These are phyloP conservation scores for Coemansia sp. DNA, from an alignment of 192 early-diverging fungal species.

Conservation along the genomic window DNA sequence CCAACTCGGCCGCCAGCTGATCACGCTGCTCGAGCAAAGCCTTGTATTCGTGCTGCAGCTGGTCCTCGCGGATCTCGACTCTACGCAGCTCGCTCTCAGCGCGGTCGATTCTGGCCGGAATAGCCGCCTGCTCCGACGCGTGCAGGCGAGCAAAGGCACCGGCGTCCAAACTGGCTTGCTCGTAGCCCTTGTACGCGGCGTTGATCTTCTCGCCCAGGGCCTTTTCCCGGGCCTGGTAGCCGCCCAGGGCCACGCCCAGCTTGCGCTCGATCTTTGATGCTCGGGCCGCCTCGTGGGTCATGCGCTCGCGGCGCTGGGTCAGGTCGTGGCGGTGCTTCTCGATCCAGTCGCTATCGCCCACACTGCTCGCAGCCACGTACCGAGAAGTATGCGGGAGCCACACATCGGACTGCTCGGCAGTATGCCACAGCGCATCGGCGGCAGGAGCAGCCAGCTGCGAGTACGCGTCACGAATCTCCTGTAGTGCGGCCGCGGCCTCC, in stretches of 20 bases:
- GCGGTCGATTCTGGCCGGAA: constrained; percentile 52
- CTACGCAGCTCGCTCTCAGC: constrained; percentile 42
- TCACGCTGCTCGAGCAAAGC: constrained; percentile 48
- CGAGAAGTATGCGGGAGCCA: constrained; percentile 21
- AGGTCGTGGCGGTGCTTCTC: constrained; percentile 27
- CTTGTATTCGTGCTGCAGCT: constrained; percentile 64
- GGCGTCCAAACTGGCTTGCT: constrained; percentile 54
- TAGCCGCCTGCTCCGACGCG: constrained; percentile 54
- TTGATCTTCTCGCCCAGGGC: constrained; percentile 58
- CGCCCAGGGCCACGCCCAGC: constrained; percentile 70
- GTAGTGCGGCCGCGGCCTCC: constrained; percentile 35
- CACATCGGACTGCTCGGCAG: constrained; percentile 7
- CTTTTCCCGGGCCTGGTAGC: constrained; percentile 69
- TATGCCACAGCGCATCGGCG: constrained; percentile 24
- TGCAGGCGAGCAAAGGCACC: constrained; percentile 56
- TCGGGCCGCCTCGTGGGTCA: constrained; percentile 66
- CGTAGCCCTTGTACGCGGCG: constrained; percentile 53
- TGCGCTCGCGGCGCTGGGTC: constrained; percentile 51
- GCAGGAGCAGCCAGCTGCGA: constrained; percentile 5
- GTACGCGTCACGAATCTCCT: constrained; percentile 6
- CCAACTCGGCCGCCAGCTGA: constrained; percentile 9
- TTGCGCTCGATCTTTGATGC: constrained; percentile 87
- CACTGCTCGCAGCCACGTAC: background rate
- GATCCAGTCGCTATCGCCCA: constrained; percentile 10
- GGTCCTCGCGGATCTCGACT: constrained; percentile 47